Evolutionary conservation across 805 yeast genomes (phyloP).

Genomic region (Ogataea paradorogensis): DNA sequence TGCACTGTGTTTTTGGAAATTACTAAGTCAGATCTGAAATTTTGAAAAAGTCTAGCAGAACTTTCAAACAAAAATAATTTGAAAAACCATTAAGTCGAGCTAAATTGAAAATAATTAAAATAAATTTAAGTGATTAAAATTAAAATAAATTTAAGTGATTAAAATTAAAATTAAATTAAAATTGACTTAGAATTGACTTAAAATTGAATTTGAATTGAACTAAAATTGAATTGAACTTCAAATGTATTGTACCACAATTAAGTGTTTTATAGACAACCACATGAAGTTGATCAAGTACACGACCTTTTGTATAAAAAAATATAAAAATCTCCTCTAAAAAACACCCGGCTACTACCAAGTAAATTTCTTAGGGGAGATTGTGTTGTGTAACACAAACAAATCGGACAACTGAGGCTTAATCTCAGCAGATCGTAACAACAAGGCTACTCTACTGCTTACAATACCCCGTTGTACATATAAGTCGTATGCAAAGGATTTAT

Average conservation of each 20-base stretch:
- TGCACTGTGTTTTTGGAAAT: neutral
- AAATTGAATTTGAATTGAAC: neutral
- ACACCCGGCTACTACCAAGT: slow-evolving; percentile 2
- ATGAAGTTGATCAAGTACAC: neutral
- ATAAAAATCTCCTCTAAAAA: slow-evolving; percentile 3
- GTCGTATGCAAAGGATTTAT: slow-evolving; percentile 40
- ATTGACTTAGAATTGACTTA: no score
- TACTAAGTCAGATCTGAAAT: neutral
- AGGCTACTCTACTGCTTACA: slow-evolving; percentile 50
- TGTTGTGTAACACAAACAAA: slow-evolving; percentile 29
- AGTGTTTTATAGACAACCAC: neutral
- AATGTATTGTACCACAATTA: no score
- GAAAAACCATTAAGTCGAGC: neutral
- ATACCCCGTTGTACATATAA: slow-evolving; percentile 16
- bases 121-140: neutral
- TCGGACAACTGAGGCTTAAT: slow-evolving; percentile 43
- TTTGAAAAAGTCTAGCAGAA: neutral
- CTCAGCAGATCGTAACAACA: slow-evolving; percentile 54
- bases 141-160: neutral
- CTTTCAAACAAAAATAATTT: neutral
- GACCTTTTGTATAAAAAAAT: neutral
- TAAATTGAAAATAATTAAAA: neutral
- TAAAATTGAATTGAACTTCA: no score
- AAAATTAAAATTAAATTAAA: no score
- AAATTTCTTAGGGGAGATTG: slow-evolving; percentile 8